Evolutionary conservation across 2,329 filamentous ascomycete species (phyloP), one percentile per base, ranked within the genome.

Genomic region (Cercospora sojina): DNA sequence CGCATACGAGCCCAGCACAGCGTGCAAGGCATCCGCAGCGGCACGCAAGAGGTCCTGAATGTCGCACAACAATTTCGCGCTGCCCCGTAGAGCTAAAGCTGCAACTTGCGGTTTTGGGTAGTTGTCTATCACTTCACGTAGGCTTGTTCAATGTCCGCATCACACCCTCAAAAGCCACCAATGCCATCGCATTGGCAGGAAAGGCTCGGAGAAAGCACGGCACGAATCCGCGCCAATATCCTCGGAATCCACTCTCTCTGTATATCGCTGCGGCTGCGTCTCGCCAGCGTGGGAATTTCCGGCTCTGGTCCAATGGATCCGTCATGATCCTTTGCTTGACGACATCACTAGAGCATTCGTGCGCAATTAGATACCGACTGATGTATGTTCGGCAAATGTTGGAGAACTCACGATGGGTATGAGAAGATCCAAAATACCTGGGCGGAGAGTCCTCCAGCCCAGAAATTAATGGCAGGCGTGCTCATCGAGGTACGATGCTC

Each of bases 281-380:
- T 76, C 84, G 87, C 95, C 95, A 98, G 59, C 84, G 81, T 12
- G 80, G 83, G 76, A 93, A 98, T 71, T 83, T 86, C 68, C 88
- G 85, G 88, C 61, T 69, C 71, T 90, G 89, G 1, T 90, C 93
- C 61, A 98, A 81, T 4, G 91, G 88, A 79, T 98, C 95, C 13
- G 94, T 97, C 95, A 99, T 98, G 77, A 99, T 90, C 32, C 93
- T 86, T 83, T 98, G 94, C 84, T 98, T 98, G 64, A 98, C 89
- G 13, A 73, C 70, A 51, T 71, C 69, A 23, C 41, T 56, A 9
- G 43, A 49, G 43, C 43, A 7, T 23, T 49, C 20, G 43, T 23
- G 18, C 18, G 20, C 10, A 10, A 23, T 49, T 49, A 49, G 43
- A 49, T 20, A n/a, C 43, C 10, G 43, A 13, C 43, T 49, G 20